Base-by-base conservation (phyloP, 371 early-diverging fungal genomes). In the Zychaea mexicana region DNA sequence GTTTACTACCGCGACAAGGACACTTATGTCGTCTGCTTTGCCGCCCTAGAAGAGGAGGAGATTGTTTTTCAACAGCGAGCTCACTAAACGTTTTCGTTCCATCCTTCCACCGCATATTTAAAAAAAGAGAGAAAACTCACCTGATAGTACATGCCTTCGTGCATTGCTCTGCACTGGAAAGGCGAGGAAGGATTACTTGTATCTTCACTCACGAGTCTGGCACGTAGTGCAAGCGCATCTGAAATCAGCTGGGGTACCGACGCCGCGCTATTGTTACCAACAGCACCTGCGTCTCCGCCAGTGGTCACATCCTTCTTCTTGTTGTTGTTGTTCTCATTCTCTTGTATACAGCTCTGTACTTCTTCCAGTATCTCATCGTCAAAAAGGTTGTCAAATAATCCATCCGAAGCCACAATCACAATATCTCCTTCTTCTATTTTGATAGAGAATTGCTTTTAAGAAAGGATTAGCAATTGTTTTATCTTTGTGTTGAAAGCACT, bases 21-120 rank as follows among this genome's bases (percentile, higher is more conserved):
- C 90, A 47, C 88, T 91, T 55, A 92, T 89, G 71, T 95, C 95
- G 65, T 95, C 95, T 56, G 85, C 71, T 68, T 95, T 94, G n/a
- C 93, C 93, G 38, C 94, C 94, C 77, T 88, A 79, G 42, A 39
- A 7, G 22, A 1, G 3, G 1, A 15, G n/a, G n/a, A 28, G 45
- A 38, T 54, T 53, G 8, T 36, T 36, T 36, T 36, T 36, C 15
- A 0, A 10, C 15, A 36, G 15, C 15, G 0, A 36, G 10, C 36
- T 15, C n/a, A n/a, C n/a, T n/a, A n/a, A n/a, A n/a, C 8, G 36
- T 2, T 36, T 75, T 72, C 54, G 71, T 81, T 32, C 21, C 49
- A n/a, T 42, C 22, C 24, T 38, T 31, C 7, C 38, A 1, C 46
- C 21, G 19, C 21, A 31, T 38, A 30, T 57, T 19, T 17, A 45